Evolutionary conservation across 2,329 filamentous ascomycete species (phyloP).

Genomic region (Drechslerella coelobrocha): DNA sequence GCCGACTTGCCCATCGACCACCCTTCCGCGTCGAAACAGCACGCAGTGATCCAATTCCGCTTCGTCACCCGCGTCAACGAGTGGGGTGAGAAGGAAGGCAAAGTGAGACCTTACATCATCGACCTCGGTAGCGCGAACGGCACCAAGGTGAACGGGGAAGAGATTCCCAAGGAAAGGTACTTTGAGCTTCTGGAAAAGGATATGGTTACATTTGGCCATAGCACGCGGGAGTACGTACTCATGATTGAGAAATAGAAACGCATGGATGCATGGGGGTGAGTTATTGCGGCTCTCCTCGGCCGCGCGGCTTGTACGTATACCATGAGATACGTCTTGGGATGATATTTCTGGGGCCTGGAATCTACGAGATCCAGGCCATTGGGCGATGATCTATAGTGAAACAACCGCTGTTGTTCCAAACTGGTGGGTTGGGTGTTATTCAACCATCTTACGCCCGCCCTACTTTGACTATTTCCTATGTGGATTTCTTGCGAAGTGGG

Average conservation of each 20-base stretch:
- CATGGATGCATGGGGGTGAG: too few relatives aligned
- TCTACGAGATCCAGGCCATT: too few relatives aligned
- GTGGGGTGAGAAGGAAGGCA: constrained; percentile 80
- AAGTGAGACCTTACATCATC: constrained; percentile 84
- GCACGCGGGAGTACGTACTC: constrained; percentile 88
- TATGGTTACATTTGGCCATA: constrained; percentile 84
- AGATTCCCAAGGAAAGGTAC: constrained; percentile 76
- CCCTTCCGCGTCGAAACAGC: constrained; percentile 91
- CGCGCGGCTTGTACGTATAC: too few relatives aligned
- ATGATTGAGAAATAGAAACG: constrained; percentile 73
- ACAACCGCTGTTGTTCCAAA: too few relatives aligned
- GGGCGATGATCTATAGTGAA: too few relatives aligned
- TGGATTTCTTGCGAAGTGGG: too few relatives aligned
- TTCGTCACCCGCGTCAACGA: constrained; percentile 83
- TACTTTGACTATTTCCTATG: too few relatives aligned
- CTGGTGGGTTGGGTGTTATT: too few relatives aligned
- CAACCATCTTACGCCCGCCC: too few relatives aligned
- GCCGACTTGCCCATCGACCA: constrained; percentile 86
- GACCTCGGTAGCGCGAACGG: constrained; percentile 94
- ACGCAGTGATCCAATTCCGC: constrained; percentile 92
- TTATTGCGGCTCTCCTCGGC: too few relatives aligned
- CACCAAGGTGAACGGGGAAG: constrained; percentile 78
- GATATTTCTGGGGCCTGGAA: too few relatives aligned
- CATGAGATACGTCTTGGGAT: too few relatives aligned
- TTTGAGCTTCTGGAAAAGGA: constrained; percentile 88